phyloP scores from a whole-genome alignment of 2,329 filamentous ascomycete species.

The Diaporthe ampelina region DNA sequence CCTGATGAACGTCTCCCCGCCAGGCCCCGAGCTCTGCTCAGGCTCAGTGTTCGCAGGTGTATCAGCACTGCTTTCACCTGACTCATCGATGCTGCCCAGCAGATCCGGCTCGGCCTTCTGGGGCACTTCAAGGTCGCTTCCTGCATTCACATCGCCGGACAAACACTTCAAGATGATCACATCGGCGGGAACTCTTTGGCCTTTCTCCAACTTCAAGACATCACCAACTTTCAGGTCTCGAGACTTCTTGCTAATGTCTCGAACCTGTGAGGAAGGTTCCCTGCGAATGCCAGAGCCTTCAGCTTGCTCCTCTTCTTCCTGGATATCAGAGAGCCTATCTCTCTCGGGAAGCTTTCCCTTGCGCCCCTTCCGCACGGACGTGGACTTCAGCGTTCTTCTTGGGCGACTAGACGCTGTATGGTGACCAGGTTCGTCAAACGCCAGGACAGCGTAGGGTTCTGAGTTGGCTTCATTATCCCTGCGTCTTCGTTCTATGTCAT shows the following conservation, averaged over 20 bases:
- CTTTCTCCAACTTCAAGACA: conserved; percentile 91
- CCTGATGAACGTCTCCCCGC: conserved; percentile 94
- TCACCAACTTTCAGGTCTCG: conserved; percentile 94
- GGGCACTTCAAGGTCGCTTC: conserved; percentile 49
- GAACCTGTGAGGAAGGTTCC: conserved; percentile 64
- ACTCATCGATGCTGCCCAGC: conserved; percentile 56
- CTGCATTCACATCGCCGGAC: conserved; percentile 49
- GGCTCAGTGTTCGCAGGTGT: conserved; percentile 51
- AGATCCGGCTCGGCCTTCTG: conserved; percentile 56
- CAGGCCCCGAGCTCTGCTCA: conserved; percentile 56
- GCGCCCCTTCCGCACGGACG: conserved; percentile 54
- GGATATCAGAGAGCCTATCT: conserved; percentile 73
- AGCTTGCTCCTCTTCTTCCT: conserved; percentile 74
- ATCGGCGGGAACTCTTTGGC: conserved; percentile 94
- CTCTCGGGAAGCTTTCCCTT: conserved; percentile 53
- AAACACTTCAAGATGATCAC: conserved; percentile 89
- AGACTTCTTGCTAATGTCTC: conserved; percentile 84
- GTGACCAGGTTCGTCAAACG: conserved; percentile 72
- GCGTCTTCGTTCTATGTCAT: conserved; percentile 88
- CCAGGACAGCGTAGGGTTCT: conserved; percentile 85
- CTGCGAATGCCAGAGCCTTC: conserved; percentile 56
- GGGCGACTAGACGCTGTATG: conserved; percentile 51
- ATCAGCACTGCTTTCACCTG: conserved; percentile 48
- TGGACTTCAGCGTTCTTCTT: conserved; percentile 63
- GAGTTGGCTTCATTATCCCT: conserved; percentile 96